Percentiles rank a stretch among this genome's conserved stretches.
These are phyloP conservation scores for Penicillium sp. DNA, from an alignment of 2,329 filamentous ascomycete species.

Conservation along the genomic window DNA sequence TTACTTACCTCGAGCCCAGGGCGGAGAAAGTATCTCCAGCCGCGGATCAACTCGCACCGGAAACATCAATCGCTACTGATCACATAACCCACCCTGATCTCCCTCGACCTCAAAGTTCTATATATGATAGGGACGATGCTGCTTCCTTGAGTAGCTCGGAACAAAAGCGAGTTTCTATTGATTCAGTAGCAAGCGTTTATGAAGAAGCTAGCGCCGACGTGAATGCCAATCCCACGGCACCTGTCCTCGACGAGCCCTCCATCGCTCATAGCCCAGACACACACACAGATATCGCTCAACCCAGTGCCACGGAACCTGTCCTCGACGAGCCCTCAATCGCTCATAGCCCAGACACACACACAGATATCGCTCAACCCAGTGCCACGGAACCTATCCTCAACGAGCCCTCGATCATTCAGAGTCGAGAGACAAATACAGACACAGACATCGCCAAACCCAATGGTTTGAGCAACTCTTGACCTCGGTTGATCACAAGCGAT, in stretches of 20 bases:
- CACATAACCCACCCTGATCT: background rate
- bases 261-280: background rate
- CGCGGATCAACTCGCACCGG: background rate
- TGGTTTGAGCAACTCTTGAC: slow-evolving; percentile 6
- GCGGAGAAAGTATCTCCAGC: background rate
- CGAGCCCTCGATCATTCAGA: background rate
- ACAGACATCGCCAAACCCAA: background rate
- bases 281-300: background rate
- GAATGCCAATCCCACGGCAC: background rate
- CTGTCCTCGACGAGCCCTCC: background rate
- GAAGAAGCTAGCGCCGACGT: slow-evolving; percentile 22
- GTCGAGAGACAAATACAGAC: background rate
- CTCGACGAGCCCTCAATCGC: background rate
- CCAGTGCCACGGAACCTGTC: background rate
- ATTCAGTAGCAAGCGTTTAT: slow-evolving; percentile 24
- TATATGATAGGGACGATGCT: slow-evolving; percentile 11
- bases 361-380: background rate
- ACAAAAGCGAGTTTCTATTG: slow-evolving; percentile 16
- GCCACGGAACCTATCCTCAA: background rate
- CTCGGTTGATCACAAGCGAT: slow-evolving; percentile 5
- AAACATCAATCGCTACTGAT: background rate
- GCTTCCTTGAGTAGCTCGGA: slow-evolving; percentile 10
- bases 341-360: background rate
- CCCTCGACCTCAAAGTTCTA: slow-evolving; percentile 9
- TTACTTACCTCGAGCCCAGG: slow-evolving; percentile 7